Conservation (phyloP, 176 grass and related monocot species). For the Carex littledalei region DNA sequence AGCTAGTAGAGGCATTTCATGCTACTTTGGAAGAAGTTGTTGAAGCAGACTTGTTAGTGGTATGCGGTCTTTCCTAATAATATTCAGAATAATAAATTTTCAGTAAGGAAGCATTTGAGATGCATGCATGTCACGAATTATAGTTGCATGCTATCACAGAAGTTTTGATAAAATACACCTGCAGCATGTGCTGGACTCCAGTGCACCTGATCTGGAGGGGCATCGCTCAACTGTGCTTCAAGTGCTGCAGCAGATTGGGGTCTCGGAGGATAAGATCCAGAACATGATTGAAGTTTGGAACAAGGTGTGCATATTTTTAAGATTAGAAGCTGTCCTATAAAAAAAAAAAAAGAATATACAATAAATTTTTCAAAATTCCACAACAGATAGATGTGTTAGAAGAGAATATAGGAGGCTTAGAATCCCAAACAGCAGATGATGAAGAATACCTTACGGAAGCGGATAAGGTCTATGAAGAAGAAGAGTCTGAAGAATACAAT, state of each 20-base stretch:
- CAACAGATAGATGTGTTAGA: constrained; percentile 79
- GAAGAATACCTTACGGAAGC: constrained; percentile 1
- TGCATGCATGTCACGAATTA: constrained; percentile 15
- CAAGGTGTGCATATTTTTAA: constrained; percentile 50
- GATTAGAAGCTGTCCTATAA: not conserved
- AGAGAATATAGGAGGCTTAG: constrained; percentile 30
- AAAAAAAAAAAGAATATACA: not conserved
- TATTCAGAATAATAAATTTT: constrained; percentile 1
- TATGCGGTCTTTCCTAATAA: constrained; percentile 30
- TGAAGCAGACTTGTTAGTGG: constrained; percentile 97
- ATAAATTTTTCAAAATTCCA: constrained; percentile 11
- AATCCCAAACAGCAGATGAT: constrained; percentile 30
- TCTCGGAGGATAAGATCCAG: constrained; percentile 70
- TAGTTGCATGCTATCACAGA: constrained; percentile 2
- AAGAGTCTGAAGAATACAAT: constrained; percentile 9
- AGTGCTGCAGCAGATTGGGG: constrained; percentile 85
- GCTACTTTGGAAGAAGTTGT: constrained; percentile 94
- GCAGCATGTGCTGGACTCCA: constrained; percentile 92
- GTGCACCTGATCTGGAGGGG: constrained; percentile 66
- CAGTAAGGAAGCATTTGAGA: not conserved
- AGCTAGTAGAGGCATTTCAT: constrained; percentile 97
- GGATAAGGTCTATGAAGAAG: not conserved
- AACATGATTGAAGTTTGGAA: constrained; percentile 99
- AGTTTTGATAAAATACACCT: constrained; percentile 8
- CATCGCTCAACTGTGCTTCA: constrained; percentile 77